Percentiles rank a stretch among this genome's conserved stretches.
Conservation (phyloP, 495 filamentous ascomycete genomes). For the Lasiosphaeria ovina region DNA sequence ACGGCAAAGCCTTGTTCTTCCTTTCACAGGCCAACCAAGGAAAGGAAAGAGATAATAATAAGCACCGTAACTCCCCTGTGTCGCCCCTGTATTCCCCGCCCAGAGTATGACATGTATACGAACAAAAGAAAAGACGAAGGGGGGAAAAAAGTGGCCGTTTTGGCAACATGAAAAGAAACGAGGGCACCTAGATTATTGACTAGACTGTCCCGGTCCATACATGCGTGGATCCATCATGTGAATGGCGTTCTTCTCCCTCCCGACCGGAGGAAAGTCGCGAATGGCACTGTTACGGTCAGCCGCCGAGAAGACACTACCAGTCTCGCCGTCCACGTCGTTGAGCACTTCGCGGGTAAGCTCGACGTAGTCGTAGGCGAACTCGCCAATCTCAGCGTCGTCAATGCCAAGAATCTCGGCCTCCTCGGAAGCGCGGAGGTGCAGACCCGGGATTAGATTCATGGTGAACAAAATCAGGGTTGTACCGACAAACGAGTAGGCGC, state of each 20-base stretch:
- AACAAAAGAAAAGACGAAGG: too few species aligned
- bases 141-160: too few species aligned
- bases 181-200: background rate
- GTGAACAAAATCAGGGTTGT: slow-evolving; percentile 84
- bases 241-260: slow-evolving; percentile 19
- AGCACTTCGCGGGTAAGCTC: slow-evolving; percentile 85
- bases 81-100: too few species aligned
- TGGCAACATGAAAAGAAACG: too few species aligned
- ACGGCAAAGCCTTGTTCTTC: too few species aligned
- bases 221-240: slow-evolving; percentile 18
- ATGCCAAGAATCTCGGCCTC: slow-evolving; percentile 89
- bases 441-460: slow-evolving; percentile 81
- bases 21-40: too few species aligned
- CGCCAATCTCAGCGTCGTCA: slow-evolving; percentile 93
- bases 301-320: slow-evolving; percentile 35
- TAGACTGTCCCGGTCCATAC: slow-evolving; percentile 5
- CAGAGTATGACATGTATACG: too few species aligned
- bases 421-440: slow-evolving; percentile 75
- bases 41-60: too few species aligned
- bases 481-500: slow-evolving; percentile 81
- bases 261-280: slow-evolving; percentile 9
- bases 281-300: slow-evolving; percentile 8
- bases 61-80: too few species aligned
- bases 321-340: slow-evolving; percentile 53
- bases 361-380: slow-evolving; percentile 98